Conservation (phyloP, 2,329 filamentous ascomycete genomes). For the Amphichorda felina region DNA sequence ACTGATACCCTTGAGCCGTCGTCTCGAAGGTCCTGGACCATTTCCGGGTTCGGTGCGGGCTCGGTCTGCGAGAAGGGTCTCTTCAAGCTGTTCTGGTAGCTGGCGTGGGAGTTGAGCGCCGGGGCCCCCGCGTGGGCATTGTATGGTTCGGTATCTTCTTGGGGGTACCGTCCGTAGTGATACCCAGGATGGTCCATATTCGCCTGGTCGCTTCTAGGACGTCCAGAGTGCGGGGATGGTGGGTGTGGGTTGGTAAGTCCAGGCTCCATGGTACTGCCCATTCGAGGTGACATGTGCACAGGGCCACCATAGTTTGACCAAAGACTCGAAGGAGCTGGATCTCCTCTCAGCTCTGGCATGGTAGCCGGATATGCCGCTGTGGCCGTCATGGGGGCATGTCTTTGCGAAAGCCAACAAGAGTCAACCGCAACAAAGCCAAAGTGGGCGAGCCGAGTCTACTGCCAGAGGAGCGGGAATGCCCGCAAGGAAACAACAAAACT, state of each 20-base stretch:
- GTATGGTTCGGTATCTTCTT: constrained; percentile 42
- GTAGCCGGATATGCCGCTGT: constrained; percentile 47
- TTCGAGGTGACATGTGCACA: constrained; percentile 40
- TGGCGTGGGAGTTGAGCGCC: constrained; percentile 31
- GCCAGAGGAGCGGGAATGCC: not conserved
- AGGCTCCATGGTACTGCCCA: constrained; percentile 37
- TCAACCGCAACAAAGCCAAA: too few relatives aligned
- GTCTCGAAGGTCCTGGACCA: constrained; percentile 48
- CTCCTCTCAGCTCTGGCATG: constrained; percentile 52
- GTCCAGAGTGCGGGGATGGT: constrained; percentile 33
- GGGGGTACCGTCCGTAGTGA: constrained; percentile 40
- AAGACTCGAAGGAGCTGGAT: constrained; percentile 42
- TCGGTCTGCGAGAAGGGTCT: constrained; percentile 44
- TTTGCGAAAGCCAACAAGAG: constrained; percentile 3
- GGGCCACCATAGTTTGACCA: constrained; percentile 47
- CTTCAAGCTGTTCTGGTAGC: constrained; percentile 40
- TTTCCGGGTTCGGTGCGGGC: constrained; percentile 44
- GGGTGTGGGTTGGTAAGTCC: constrained; percentile 31
- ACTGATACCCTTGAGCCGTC: constrained; percentile 40
- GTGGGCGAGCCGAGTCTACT: too few relatives aligned
- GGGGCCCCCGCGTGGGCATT: constrained; percentile 35
- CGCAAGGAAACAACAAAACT: too few relatives aligned
- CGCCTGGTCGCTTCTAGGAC: constrained; percentile 36
- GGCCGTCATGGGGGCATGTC: constrained; percentile 49
- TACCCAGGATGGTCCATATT: constrained; percentile 38